Evolutionary conservation across 495 filamentous ascomycete genomes (phyloP).

Genomic region (Beverwykella pulmonaria): DNA sequence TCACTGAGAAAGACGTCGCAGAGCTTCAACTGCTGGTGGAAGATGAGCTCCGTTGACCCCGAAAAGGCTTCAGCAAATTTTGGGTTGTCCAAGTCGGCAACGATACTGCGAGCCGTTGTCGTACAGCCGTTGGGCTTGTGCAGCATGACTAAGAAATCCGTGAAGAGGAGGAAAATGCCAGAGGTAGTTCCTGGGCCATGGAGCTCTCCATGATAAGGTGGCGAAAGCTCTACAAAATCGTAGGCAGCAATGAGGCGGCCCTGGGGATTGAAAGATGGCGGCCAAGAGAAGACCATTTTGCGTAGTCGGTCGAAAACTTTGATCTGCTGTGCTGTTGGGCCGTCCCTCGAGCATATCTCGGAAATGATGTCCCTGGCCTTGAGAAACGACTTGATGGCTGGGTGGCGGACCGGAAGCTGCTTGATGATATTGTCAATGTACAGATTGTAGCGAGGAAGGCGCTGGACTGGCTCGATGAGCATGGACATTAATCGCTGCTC

Average conservation of each 20-base stretch:
- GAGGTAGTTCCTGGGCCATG: conserved; percentile 49
- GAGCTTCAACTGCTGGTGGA: conserved; percentile 72
- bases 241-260: conserved; percentile 83
- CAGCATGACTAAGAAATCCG: conserved; percentile 76
- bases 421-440: conserved; percentile 93
- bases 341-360: conserved; percentile 90
- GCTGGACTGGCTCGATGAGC: conserved; percentile 94
- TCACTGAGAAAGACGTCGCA: conserved; percentile 74
- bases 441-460: conserved; percentile 90
- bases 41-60: conserved; percentile 65
- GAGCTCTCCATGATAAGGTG: conserved; percentile 65
- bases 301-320: conserved; percentile 72
- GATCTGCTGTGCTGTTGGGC: conserved; percentile 63
- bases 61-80: conserved; percentile 50
- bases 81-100: conserved; percentile 81
- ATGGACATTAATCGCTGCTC: conserved; percentile 91
- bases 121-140: conserved; percentile 63
- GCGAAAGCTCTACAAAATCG: conserved; percentile 75
- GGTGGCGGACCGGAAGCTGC: conserved; percentile 79
- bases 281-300: conserved; percentile 80
- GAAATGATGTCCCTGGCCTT: conserved; percentile 89
- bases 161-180: conserved; percentile 81
- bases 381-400: conserved; percentile 74
- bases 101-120: conserved; percentile 72
- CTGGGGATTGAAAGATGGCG: conserved; percentile 65